Conservation (phyloP, 2,329 filamentous ascomycete species). For the Alternaria ventricosa region DNA sequence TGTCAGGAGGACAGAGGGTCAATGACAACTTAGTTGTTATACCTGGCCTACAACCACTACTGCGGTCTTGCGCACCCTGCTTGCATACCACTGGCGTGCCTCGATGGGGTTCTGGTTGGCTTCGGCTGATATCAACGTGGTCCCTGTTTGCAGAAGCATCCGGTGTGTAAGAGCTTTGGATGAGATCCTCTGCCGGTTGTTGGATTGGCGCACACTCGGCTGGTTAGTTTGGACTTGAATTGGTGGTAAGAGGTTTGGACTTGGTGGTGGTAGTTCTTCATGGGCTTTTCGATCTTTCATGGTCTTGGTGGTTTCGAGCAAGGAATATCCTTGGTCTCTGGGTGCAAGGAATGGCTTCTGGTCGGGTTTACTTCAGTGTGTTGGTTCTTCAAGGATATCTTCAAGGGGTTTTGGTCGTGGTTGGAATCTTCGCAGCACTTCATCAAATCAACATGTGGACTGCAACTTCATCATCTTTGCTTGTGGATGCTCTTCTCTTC, state of each 20-base stretch:
- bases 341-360: background rate
- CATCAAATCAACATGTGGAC: background rate
- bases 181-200: slow-evolving; percentile 2
- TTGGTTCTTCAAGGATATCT: background rate
- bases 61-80: background rate
- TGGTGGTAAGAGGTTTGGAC: background rate
- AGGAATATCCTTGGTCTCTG: background rate
- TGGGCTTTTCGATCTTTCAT: background rate
- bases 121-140: slow-evolving; percentile 3
- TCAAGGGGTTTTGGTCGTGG: background rate
- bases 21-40: slow-evolving; percentile 2
- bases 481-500: background rate
- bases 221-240: background rate
- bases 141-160: background rate
- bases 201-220: background rate
- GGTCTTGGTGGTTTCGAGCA: background rate
- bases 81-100: slow-evolving; percentile 1
- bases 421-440: background rate
- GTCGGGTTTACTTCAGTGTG: background rate
- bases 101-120: slow-evolving; percentile 4
- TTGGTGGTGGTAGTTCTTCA: background rate
- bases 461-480: background rate
- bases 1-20: slow-evolving; percentile 2
- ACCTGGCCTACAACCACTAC: slow-evolving; percentile 1
- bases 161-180: slow-evolving; percentile 1